Conservation (phyloP, 1,139 yeast species). For the Candida sp. region DNA sequence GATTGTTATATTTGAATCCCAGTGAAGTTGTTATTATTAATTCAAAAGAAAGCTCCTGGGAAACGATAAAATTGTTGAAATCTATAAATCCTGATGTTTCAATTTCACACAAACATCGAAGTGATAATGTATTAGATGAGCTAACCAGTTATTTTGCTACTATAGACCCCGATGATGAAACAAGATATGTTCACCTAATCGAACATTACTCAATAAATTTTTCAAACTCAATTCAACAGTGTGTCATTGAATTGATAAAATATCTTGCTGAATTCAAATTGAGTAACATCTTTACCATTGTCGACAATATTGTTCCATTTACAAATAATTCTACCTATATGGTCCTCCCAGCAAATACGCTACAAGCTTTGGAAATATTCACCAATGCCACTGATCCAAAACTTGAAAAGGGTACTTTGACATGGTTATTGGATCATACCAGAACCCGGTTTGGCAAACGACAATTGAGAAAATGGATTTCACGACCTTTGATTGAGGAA, state of each 20-base stretch:
- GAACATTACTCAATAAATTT: slow-evolving; percentile 24
- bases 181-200: slow-evolving; percentile 12
- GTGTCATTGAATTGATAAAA: slow-evolving; percentile 45
- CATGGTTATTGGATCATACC: slow-evolving; percentile 81
- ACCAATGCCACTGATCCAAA: slow-evolving; percentile 54
- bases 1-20: slow-evolving; percentile 72
- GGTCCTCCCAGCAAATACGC: slow-evolving; percentile 66
- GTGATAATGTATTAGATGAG: background rate
- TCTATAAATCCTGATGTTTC: slow-evolving; percentile 13
- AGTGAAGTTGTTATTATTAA: slow-evolving; percentile 60
- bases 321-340: slow-evolving; percentile 47
- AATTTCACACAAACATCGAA: slow-evolving; percentile 8
- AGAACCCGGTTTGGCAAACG: slow-evolving; percentile 75
- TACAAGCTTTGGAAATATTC: slow-evolving; percentile 73
- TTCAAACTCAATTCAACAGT: slow-evolving; percentile 25
- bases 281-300: slow-evolving; percentile 50
- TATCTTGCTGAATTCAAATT: slow-evolving; percentile 66
- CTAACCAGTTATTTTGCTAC: slow-evolving; percentile 13
- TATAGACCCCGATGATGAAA: slow-evolving; percentile 8
- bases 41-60: slow-evolving; percentile 14
- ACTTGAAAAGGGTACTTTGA: slow-evolving; percentile 58
- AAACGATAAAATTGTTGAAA: slow-evolving; percentile 20
- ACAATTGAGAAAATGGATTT: slow-evolving; percentile 66
- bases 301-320: slow-evolving; percentile 50
- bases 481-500: slow-evolving; percentile 60